A percentile compares a stretch with the other conserved stretches of the same genome.
phyloP scores from a whole-genome alignment of 495 filamentous ascomycete genomes.

The Hamigera avellanea region DNA sequence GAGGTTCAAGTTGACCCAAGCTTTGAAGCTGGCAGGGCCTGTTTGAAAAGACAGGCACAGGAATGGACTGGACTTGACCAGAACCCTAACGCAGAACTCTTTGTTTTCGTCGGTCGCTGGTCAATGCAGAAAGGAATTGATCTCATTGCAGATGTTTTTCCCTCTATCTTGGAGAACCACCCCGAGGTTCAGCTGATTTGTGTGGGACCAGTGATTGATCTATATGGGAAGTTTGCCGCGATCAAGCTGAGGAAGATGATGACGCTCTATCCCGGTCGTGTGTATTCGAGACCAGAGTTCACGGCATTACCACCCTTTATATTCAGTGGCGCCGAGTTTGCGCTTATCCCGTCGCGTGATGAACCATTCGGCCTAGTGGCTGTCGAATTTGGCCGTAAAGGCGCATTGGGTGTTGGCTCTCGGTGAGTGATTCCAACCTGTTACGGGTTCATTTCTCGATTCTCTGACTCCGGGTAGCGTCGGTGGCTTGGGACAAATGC shows the following conservation, averaged over 20 bases:
- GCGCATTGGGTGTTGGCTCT: slow-evolving; percentile 55
- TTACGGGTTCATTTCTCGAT: not conserved
- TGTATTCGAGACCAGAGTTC: slow-evolving; percentile 61
- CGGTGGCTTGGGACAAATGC: slow-evolving; percentile 56
- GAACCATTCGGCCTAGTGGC: slow-evolving; percentile 63
- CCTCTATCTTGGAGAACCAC: slow-evolving; percentile 47
- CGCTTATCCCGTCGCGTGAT: slow-evolving; percentile 59
- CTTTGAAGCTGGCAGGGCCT: slow-evolving; percentile 35
- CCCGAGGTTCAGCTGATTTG: slow-evolving; percentile 51
- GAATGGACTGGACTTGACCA: slow-evolving; percentile 53
- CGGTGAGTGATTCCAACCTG: slow-evolving; percentile 9
- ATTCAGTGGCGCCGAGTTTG: slow-evolving; percentile 64
- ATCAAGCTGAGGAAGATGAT: slow-evolving; percentile 55
- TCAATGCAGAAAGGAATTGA: slow-evolving; percentile 62
- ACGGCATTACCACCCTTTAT: slow-evolving; percentile 56
- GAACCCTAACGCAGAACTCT: slow-evolving; percentile 49
- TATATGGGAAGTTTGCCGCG: slow-evolving; percentile 59
- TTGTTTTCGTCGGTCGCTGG: slow-evolving; percentile 65
- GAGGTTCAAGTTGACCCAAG: slow-evolving; percentile 34
- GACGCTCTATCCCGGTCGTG: slow-evolving; percentile 49
- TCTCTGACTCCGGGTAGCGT: slow-evolving; percentile 9
- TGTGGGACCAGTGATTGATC: slow-evolving; percentile 55
- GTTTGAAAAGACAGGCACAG: slow-evolving; percentile 47
- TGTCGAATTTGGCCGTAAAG: slow-evolving; percentile 66
- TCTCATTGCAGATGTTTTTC: slow-evolving; percentile 58